phyloP scores from a whole-genome alignment of 495 filamentous ascomycete species.

The Podospora didyma region DNA sequence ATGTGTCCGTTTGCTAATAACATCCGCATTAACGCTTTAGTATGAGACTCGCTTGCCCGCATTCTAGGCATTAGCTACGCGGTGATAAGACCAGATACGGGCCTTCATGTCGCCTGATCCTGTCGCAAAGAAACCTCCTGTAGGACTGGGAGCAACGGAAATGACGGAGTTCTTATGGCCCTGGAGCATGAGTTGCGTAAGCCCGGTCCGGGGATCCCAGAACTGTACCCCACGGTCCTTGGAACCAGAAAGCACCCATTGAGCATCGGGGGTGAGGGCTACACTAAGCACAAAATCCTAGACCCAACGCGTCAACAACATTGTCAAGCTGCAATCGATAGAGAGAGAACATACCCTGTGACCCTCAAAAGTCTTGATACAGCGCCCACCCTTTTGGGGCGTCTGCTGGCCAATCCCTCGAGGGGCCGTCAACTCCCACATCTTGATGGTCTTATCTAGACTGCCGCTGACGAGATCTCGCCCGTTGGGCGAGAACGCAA shows the following conservation, averaged over 20 bases:
- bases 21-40: too few species aligned
- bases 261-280: slow-evolving; percentile 79
- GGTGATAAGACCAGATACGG: slow-evolving; percentile 78
- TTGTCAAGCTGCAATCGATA: not conserved
- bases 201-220: slow-evolving; percentile 84
- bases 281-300: slow-evolving; percentile 91
- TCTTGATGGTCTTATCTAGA: slow-evolving; percentile 92
- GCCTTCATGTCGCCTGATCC: slow-evolving; percentile 88
- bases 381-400: slow-evolving; percentile 68
- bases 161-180: slow-evolving; percentile 93
- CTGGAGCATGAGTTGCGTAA: slow-evolving; percentile 87
- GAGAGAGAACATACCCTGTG: slow-evolving; percentile 63
- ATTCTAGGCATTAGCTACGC: slow-evolving; percentile 8
- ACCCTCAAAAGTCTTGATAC: slow-evolving; percentile 85
- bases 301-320: slow-evolving; percentile 5
- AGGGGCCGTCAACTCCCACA: slow-evolving; percentile 80
- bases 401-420: slow-evolving; percentile 53
- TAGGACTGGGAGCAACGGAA: slow-evolving; percentile 81
- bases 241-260: slow-evolving; percentile 87
- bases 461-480: slow-evolving; percentile 84
- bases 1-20: too few species aligned
- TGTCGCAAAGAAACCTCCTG: slow-evolving; percentile 75
- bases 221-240: slow-evolving; percentile 91
- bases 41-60: too few species aligned
- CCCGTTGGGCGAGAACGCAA: slow-evolving; percentile 85